phyloP scores from a whole-genome alignment of 129 eudicot genomes.

The Ambrosia trifida region DNA sequence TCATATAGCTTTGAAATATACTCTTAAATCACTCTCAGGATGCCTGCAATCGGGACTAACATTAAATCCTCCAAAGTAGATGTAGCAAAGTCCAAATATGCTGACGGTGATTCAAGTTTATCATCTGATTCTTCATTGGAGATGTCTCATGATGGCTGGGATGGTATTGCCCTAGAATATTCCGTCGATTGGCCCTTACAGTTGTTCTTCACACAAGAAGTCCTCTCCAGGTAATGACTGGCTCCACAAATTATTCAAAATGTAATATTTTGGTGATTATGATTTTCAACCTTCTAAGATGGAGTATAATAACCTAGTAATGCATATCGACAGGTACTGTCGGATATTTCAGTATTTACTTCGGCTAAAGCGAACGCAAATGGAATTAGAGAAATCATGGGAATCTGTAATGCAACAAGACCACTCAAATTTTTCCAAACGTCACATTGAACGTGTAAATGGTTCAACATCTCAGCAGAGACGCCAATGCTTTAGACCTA shows the following conservation, averaged over 20 bases:
- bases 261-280: not conserved
- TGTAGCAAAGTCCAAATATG: conserved; percentile 59
- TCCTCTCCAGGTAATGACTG: conserved; percentile 74
- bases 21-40: conserved; percentile 43
- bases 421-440: conserved; percentile 76
- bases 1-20: not conserved
- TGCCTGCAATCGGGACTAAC: conserved; percentile 67
- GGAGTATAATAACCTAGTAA: conserved; percentile 1
- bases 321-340: conserved; percentile 55
- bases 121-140: conserved; percentile 55
- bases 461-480: conserved; percentile 67
- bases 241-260: conserved; percentile 6
- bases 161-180: conserved; percentile 92
- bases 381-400: conserved; percentile 99
- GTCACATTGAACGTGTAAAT: conserved; percentile 45
- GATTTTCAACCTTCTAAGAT: not conserved
- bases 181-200: conserved; percentile 97
- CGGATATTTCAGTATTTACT: conserved; percentile 90
- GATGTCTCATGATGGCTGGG: conserved; percentile 96
- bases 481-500: conserved; percentile 87
- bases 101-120: conserved; percentile 59
- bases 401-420: conserved; percentile 98
- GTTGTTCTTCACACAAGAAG: conserved; percentile 89
- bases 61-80: conserved; percentile 63
- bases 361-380: conserved; percentile 88